Evolutionary conservation across 2,329 filamentous ascomycete species (phyloP).

Genomic region (Colletotrichum echinochloae): DNA sequence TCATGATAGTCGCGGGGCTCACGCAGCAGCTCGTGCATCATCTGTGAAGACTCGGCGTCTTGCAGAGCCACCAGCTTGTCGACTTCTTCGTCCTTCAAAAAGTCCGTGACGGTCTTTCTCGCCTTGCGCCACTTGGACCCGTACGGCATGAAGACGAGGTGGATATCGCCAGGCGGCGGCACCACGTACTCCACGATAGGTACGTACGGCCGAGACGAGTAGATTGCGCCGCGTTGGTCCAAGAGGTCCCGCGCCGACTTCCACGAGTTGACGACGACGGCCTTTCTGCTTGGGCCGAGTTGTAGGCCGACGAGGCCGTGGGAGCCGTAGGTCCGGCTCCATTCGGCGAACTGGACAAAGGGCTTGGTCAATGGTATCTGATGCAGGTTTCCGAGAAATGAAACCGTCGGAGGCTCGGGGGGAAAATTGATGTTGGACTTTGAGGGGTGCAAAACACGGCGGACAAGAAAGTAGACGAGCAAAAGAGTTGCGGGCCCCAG

Average conservation of each 20-base stretch:
- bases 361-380: slow-evolving; percentile 45
- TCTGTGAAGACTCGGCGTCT: slow-evolving; percentile 22
- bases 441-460: not conserved
- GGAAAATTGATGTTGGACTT: slow-evolving; percentile 37
- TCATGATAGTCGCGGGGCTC: slow-evolving; percentile 1
- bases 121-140: slow-evolving; percentile 20
- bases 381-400: slow-evolving; percentile 45
- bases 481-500: not conserved
- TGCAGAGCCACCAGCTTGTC: slow-evolving; percentile 6
- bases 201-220: slow-evolving; percentile 51
- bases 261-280: slow-evolving; percentile 51
- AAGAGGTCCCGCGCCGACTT: slow-evolving; percentile 51
- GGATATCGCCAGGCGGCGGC: slow-evolving; percentile 19
- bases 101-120: slow-evolving; percentile 6
- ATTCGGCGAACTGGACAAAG: slow-evolving; percentile 47
- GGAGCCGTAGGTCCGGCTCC: slow-evolving; percentile 49
- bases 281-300: slow-evolving; percentile 45
- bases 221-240: slow-evolving; percentile 52
- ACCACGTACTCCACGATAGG: slow-evolving; percentile 41
- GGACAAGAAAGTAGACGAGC: not conserved
- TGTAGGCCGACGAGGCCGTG: slow-evolving; percentile 48
- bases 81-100: slow-evolving; percentile 2
- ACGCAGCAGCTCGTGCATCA: slow-evolving; percentile 12
- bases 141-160: slow-evolving; percentile 23
- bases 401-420: slow-evolving; percentile 42